Conservation (phyloP, 371 early-diverging fungal genomes). For the Saksenaea oblongispora region DNA sequence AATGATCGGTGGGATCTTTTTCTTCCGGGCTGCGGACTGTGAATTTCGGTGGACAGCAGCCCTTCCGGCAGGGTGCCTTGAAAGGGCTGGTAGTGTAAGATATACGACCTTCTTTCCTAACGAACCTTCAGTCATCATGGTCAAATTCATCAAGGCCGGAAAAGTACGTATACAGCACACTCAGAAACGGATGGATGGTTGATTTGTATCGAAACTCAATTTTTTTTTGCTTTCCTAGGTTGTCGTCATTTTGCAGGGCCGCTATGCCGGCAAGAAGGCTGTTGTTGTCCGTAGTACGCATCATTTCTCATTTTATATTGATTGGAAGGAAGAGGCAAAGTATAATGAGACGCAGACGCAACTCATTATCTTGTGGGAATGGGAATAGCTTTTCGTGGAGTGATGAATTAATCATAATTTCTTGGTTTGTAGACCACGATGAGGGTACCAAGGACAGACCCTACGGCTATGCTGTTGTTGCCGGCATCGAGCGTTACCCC, state of each 20-base stretch:
- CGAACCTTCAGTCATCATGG: slow-evolving; percentile 54
- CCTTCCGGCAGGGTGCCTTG: neutral
- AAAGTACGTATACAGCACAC: slow-evolving; percentile 47
- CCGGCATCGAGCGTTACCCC: slow-evolving; percentile 96
- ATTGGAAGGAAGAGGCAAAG: neutral
- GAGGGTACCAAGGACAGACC: slow-evolving; percentile 91
- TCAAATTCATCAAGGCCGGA: slow-evolving; percentile 80
- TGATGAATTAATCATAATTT: neutral
- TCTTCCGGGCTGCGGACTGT: slow-evolving; percentile 5
- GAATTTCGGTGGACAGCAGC: neutral
- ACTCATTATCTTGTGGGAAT: neutral
- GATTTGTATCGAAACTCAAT: slow-evolving; percentile 13
- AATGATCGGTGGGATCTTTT: too few relatives aligned
- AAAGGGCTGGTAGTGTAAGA: neutral
- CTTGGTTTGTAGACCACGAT: slow-evolving; percentile 60
- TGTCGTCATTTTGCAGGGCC: slow-evolving; percentile 96
- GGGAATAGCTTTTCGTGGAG: too few relatives aligned
- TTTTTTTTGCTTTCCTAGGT: slow-evolving; percentile 60
- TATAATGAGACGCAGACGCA: neutral
- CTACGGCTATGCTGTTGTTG: slow-evolving; percentile 97
- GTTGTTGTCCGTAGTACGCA: slow-evolving; percentile 93
- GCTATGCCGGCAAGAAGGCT: slow-evolving; percentile 99
- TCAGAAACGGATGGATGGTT: slow-evolving; percentile 29
- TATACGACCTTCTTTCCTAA: slow-evolving; percentile 27
- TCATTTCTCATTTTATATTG: slow-evolving; percentile 11